Evolutionary conservation across 2,329 filamentous ascomycete species (phyloP).

Genomic region (Tolypocladium capitatum): DNA sequence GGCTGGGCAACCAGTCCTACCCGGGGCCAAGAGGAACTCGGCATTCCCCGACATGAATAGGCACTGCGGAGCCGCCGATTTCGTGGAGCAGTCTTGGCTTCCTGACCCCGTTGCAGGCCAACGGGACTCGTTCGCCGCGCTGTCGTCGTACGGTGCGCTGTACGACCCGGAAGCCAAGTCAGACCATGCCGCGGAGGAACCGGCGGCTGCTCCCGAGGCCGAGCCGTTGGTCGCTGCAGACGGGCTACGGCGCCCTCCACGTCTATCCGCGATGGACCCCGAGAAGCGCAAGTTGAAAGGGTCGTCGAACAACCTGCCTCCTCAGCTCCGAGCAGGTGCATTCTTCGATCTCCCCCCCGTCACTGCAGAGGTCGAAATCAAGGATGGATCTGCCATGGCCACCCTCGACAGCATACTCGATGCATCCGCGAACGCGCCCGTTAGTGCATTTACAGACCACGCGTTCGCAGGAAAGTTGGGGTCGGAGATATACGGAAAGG

Average conservation of each 20-base stretch:
- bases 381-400: slow-evolving; percentile 71
- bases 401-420: slow-evolving; percentile 88
- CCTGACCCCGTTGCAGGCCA: slow-evolving; percentile 31
- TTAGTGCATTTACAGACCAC: slow-evolving; percentile 85
- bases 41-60: slow-evolving; percentile 8
- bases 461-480: slow-evolving; percentile 66
- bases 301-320: slow-evolving; percentile 40
- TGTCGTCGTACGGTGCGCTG: slow-evolving; percentile 15
- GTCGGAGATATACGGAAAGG: slow-evolving; percentile 56
- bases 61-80: slow-evolving; percentile 7
- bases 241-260: slow-evolving; percentile 19
- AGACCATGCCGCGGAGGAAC: slow-evolving; percentile 3
- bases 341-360: slow-evolving; percentile 67
- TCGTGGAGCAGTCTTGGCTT: slow-evolving; percentile 24
- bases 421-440: slow-evolving; percentile 75
- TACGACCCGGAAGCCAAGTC: slow-evolving; percentile 7
- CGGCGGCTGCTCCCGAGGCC: slow-evolving; percentile 2
- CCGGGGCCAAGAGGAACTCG: slow-evolving; percentile 9
- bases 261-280: slow-evolving; percentile 16
- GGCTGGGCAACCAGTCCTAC: slow-evolving; percentile 3
- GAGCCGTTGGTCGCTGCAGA: slow-evolving; percentile 8
- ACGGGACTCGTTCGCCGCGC: slow-evolving; percentile 18
- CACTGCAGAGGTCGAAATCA: slow-evolving; percentile 39
- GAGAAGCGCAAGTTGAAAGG: slow-evolving; percentile 21
- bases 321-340: slow-evolving; percentile 77